These are phyloP conservation scores for Rhodotorula taiwanensis DNA, from an alignment of 768 basidiomycete genomes.

Conservation along the genomic window DNA sequence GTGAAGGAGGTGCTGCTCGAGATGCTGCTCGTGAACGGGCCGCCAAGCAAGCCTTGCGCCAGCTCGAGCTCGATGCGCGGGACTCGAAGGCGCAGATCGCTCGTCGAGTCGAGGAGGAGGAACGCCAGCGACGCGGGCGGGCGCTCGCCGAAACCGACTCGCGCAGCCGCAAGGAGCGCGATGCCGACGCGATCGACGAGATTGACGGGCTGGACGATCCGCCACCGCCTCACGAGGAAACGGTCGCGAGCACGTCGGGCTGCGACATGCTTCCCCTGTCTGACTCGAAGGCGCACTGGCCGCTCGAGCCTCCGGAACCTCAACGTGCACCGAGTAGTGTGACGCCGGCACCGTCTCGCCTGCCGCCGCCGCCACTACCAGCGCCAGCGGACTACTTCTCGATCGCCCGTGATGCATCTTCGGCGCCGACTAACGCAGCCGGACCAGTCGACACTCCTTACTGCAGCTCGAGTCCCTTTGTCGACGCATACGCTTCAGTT, in stretches of 20 bases:
- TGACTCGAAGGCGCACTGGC: no score
- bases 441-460: no score
- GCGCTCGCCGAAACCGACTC: not conserved
- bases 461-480: not conserved
- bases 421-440: no score
- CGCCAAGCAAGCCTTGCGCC: not conserved
- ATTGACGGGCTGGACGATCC: not conserved
- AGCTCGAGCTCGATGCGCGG: not conserved
- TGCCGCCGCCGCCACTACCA: not conserved
- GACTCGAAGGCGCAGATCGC: not conserved
- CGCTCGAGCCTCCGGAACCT: not conserved
- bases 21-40: not conserved
- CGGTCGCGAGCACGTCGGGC: not conserved
- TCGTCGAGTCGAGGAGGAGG: not conserved
- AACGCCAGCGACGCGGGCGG: not conserved
- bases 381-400: no score
- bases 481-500: not conserved
- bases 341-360: not conserved
- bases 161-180: not conserved
- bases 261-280: not conserved
- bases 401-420: no score
- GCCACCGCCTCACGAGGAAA: not conserved
- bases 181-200: not conserved
- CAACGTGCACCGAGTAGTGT: no score
- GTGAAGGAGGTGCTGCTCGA: not conserved